Base-by-base conservation (phyloP, 306 rosid genomes). In the Cicer pinnatifidum region DNA sequence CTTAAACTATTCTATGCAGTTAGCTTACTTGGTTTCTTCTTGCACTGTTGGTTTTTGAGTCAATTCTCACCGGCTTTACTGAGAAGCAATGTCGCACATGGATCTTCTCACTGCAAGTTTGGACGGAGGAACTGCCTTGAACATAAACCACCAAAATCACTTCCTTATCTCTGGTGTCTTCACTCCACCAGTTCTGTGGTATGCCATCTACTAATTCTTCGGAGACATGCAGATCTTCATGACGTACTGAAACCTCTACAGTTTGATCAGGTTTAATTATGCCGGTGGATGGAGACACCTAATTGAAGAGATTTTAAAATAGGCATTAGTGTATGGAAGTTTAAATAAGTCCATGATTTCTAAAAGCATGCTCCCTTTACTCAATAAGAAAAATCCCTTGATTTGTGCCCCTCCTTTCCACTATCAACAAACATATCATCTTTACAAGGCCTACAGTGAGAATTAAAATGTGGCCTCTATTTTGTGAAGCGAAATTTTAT, bases 211-310 rank as follows among this genome's bases (percentile, higher is more conserved):
- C 89, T 52, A 59, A 72, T 81, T 90, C 97, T 84, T 90, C 97
- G 1, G 71, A 66, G 16, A 86, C 37, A 73, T 81, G 90, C 58
- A 79, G 69, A 44, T 91, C 97, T 81, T 95, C 96, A 65, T 84
- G 96, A 56, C 80, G 91, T 43, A 95, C 79, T 3, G 89, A 87
- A 75, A 95, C 83, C 79, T 95, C 97, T 23, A 75, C 83, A 57
- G 40, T 48, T 61, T 95, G 97, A 73, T 87, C 97, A 6, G 97
- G 89, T 78, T 90, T 84, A 56, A 95, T 80, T 43, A 95, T 69
- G 60, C 97, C 97, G 7, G 88, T 87, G 74, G 95, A 86, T 51
- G 99, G 97, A 20, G 78, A 69, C 0, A 95, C 96, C 99, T 95
- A 57, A 46, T 73, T 67, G 35, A 46, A 53, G 64, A 70, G 64